Evolutionary conservation across 371 early-diverging fungal species (phyloP), one percentile per base, ranked within the genome.

Genomic region (Blastocladiella emersonii): DNA sequence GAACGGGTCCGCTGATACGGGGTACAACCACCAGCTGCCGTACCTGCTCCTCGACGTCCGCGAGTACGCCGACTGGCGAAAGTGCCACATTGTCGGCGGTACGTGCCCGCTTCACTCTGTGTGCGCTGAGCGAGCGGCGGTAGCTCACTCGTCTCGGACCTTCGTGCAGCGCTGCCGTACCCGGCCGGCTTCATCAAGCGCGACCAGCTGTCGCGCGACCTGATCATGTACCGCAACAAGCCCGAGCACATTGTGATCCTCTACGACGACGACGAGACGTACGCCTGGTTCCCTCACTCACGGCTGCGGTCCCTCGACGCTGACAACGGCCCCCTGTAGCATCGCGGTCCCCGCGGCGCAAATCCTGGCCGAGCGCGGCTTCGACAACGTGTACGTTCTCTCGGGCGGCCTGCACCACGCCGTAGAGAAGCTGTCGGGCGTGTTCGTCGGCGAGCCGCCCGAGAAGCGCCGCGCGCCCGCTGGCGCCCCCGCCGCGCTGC

Each of bases 41-140:
- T 59, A 59, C 59, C 19, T 59, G 59, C 43, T 59, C 27, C 35
- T 59, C 19, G 59, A 59, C 35, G 30, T 59, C 6, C 37, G 59
- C 37, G 59, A 35, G 13, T 13, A 12, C 5, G 35, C 8, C 30
- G 27, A 13, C 35, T 59, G 37, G 37, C 6, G 25, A 8, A 35
- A 25, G 35, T 59, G 59, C 59, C 59, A 59, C 19, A 7, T 59
- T 8, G 35, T 59, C 19, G 59, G 59, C 6, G 57, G 57, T 37
- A 56, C 34, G 12, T 35, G 34, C 3, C 55, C 7, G 12, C 8
- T 15, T 15, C 34, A 4, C 30, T 53, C 12, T 27, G 12, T 53
- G 4, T 34, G 12, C 15, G 55, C 7, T 34, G 15, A 8, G 4
- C 27, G 15, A 53, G n/a, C n/a, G n/a, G n/a, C n/a, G n/a, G n/a